Percentiles rank a stretch among this genome's conserved stretches.
These are phyloP conservation scores for Pichia sp. DNA, from an alignment of 1,139 yeast genomes.

Conservation along the genomic window DNA sequence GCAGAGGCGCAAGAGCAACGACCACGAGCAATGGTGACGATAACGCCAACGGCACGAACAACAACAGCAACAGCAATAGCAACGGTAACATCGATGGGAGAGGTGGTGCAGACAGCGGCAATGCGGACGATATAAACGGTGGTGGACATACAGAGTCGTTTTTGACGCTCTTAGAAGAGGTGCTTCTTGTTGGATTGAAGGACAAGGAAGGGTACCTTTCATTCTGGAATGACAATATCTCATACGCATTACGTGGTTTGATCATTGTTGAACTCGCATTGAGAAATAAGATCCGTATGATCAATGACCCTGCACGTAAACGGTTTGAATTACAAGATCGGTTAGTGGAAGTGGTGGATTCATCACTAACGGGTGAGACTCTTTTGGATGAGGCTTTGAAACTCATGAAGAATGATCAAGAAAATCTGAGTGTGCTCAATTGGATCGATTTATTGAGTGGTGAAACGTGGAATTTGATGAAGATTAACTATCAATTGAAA, in stretches of 20 bases:
- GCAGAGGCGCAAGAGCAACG: conserved; percentile 27
- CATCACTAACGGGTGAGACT: conserved; percentile 89
- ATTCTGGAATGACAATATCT: conserved; percentile 96
- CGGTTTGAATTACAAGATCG: conserved; percentile 85
- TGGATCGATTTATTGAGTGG: conserved; percentile 96
- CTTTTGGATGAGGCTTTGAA: conserved; percentile 88
- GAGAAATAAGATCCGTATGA: conserved; percentile 80
- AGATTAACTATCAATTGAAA: conserved; percentile 89
- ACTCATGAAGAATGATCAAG: conserved; percentile 79
- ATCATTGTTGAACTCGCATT: conserved; percentile 87
- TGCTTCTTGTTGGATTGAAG: conserved; percentile 81
- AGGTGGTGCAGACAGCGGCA: too few species aligned
- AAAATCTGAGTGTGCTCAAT: conserved; percentile 70
- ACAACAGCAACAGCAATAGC: too few species aligned
- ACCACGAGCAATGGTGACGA: conserved; percentile 3
- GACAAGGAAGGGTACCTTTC: conserved; percentile 95
- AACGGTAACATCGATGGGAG: too few species aligned
- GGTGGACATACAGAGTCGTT: too few species aligned
- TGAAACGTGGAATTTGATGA: conserved; percentile 96
- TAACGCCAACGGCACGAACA: too few species aligned
- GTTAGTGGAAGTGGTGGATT: conserved; percentile 78
- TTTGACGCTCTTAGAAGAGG: conserved; percentile 94
- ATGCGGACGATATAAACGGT: too few species aligned
- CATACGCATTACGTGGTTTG: conserved; percentile 94
- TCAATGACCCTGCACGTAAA: conserved; percentile 90